Conservation (phyloP, 2,329 filamentous ascomycete genomes). For the Botryosphaeria agaves region DNA sequence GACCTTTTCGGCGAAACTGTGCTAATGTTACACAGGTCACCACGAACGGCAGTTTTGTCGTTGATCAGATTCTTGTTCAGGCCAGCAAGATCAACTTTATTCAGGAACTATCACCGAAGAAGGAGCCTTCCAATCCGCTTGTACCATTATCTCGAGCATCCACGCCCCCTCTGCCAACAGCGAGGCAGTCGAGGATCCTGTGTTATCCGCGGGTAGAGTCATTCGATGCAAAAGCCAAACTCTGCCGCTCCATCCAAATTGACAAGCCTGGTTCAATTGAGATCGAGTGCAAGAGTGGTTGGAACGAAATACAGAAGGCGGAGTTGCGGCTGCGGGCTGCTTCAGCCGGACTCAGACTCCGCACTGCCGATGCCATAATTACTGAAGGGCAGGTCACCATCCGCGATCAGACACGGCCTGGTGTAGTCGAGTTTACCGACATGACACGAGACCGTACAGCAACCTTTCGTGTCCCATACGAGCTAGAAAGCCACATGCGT, state of each 20-base stretch:
- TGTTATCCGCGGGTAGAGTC: conserved; percentile 55
- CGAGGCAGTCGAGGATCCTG: conserved; percentile 40
- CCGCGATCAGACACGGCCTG: conserved; percentile 23
- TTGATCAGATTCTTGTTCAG: conserved; percentile 53
- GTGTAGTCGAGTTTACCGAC: conserved; percentile 25
- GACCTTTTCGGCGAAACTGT: conserved; percentile 13
- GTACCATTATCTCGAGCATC: conserved; percentile 27
- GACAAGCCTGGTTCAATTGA: conserved; percentile 66
- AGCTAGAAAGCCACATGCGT: conserved; percentile 57
- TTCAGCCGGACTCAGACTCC: conserved; percentile 41
- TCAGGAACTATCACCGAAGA: conserved; percentile 41
- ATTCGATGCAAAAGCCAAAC: conserved; percentile 48
- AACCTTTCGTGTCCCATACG: conserved; percentile 60
- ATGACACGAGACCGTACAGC: conserved; percentile 30
- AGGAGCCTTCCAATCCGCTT: conserved; percentile 27
- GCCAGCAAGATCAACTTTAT: conserved; percentile 46
- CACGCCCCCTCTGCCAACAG: conserved; percentile 6
- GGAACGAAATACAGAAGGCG: conserved; percentile 43
- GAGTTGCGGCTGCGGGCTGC: conserved; percentile 37
- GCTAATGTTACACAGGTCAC: conserved; percentile 32
- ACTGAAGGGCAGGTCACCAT: conserved; percentile 24
- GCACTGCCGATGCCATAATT: conserved; percentile 31
- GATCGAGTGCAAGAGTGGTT: conserved; percentile 53
- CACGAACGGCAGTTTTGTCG: conserved; percentile 55
- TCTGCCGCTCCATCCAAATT: conserved; percentile 58